A percentile compares a stretch with the other conserved stretches of the same genome.
Evolutionary conservation across 139 green algal species (phyloP).

Genomic region (Coelastrella sp.): DNA sequence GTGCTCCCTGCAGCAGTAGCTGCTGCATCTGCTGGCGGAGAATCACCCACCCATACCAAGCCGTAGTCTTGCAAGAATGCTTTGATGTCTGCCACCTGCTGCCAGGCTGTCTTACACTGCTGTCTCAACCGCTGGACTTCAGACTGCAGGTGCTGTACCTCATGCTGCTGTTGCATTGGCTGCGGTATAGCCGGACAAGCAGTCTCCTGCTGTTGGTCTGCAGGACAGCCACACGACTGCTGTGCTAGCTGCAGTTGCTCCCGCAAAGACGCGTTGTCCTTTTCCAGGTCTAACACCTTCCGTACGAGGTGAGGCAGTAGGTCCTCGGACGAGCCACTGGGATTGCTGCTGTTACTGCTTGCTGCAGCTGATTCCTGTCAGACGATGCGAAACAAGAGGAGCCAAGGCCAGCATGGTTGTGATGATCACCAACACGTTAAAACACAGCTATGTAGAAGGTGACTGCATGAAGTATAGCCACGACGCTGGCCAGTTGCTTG

Average conservation of each 20-base stretch:
- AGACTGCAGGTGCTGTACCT: neutral
- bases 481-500: no score
- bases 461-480: no score
- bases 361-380: no score
- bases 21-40: neutral
- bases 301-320: neutral
- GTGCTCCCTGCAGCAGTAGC: neutral
- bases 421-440: no score
- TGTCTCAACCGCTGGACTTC: slow-evolving; percentile 27
- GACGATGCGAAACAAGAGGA: no score
- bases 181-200: neutral
- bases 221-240: neutral
- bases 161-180: neutral
- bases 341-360: neutral
- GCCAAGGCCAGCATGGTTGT: no score
- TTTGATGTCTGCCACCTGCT: slow-evolving; percentile 68
- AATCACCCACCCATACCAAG: slow-evolving; percentile 65
- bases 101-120: slow-evolving; percentile 35
- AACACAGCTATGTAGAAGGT: no score
- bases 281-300: neutral
- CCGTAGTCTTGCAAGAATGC: slow-evolving; percentile 75
- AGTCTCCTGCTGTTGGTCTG: neutral
- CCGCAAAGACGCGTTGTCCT: neutral
- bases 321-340: neutral
- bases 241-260: neutral